Percentiles rank a stretch among this genome's conserved stretches.
These are phyloP conservation scores for Boletus reticuloceps DNA, from an alignment of 768 basidiomycete species.

Conservation along the genomic window DNA sequence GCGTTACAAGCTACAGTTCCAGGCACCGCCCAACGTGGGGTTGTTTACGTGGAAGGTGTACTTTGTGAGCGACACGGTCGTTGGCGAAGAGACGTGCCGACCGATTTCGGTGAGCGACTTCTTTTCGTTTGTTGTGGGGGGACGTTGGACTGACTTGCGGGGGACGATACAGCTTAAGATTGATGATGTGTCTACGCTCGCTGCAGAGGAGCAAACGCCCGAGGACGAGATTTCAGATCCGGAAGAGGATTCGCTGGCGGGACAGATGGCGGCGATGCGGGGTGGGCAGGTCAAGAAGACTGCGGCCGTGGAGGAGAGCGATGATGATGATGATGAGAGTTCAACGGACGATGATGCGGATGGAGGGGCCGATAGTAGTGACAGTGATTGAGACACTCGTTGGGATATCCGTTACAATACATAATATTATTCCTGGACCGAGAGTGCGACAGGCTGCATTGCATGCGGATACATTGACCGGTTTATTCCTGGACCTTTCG, in stretches of 20 bases:
- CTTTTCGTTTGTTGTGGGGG: neutral
- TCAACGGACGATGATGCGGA: constrained; percentile 28
- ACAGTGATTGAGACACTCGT: constrained; percentile 20
- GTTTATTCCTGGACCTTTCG: too few relatives aligned
- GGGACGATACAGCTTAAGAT: constrained; percentile 69
- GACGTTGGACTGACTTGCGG: too few relatives aligned
- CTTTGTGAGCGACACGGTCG: constrained; percentile 83
- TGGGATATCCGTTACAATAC: too few relatives aligned
- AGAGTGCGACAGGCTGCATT: too few relatives aligned
- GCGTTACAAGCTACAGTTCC: constrained; percentile 90
- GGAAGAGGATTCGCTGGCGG: constrained; percentile 93
- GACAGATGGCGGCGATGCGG: constrained; percentile 97
- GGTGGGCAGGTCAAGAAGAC: constrained; percentile 80
- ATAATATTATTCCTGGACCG: too few relatives aligned
- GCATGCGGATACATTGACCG: too few relatives aligned
- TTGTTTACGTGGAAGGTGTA: constrained; percentile 87
- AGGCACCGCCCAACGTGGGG: constrained; percentile 83
- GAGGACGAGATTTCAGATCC: constrained; percentile 98
- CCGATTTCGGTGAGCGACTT: constrained; percentile 65
- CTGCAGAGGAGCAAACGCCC: constrained; percentile 52
- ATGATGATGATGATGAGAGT: constrained; percentile 22
- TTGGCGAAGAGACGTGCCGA: constrained; percentile 71
- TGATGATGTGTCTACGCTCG: constrained; percentile 62
- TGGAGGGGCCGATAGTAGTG: constrained; percentile 27
- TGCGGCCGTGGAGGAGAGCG: constrained; percentile 31